Percentiles rank a stretch among this genome's conserved stretches.
phyloP scores from a whole-genome alignment of 192 early-diverging fungal species.

The Radiomyces spectabilis region DNA sequence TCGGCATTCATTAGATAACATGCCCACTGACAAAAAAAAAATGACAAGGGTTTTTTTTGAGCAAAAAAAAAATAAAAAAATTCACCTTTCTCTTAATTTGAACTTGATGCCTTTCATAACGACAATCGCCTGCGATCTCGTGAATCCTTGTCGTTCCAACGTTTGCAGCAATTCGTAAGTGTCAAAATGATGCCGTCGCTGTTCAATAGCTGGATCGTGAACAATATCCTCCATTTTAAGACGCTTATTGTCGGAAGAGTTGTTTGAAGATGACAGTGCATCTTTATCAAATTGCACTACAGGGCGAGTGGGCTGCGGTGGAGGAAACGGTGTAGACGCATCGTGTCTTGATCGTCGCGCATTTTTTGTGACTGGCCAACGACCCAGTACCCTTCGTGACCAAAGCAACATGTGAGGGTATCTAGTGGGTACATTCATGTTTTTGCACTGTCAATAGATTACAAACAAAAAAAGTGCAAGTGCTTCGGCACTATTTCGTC shows the following conservation, averaged over 20 bases:
- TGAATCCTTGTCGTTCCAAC: slow-evolving; percentile 60
- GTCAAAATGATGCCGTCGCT: slow-evolving; percentile 58
- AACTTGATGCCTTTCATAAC: slow-evolving; percentile 73
- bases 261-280: slow-evolving; percentile 6
- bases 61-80: background rate
- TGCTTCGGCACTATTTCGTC: too few species aligned
- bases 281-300: background rate
- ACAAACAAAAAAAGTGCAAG: too few species aligned
- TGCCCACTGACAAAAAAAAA: background rate
- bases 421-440: too few species aligned
- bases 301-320: slow-evolving; percentile 20
- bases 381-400: too few species aligned
- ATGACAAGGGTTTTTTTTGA: background rate
- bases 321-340: slow-evolving; percentile 7
- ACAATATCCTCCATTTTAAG: background rate
- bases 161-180: slow-evolving; percentile 66
- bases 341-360: too few species aligned
- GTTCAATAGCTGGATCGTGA: background rate
- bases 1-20: too few species aligned
- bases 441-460: too few species aligned
- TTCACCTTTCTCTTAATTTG: slow-evolving; percentile 53
- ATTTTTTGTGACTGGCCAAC: too few species aligned
- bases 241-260: too few species aligned
- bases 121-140: slow-evolving; percentile 60
- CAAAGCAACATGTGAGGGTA: too few species aligned